Evolutionary conservation across 306 rosid genomes (phyloP).

Genomic region (Inga laurina): DNA sequence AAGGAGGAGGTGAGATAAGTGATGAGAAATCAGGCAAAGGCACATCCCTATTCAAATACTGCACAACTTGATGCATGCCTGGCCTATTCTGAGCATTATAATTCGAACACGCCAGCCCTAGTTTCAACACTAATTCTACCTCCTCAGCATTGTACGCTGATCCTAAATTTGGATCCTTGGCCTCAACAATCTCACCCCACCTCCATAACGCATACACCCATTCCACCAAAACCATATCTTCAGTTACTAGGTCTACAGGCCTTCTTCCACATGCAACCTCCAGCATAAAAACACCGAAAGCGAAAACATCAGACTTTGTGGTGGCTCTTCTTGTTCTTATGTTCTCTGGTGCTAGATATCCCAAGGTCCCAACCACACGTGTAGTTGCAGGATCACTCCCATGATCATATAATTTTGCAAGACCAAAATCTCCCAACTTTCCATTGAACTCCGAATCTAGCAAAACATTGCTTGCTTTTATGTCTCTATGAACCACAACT

Average conservation of each 20-base stretch:
- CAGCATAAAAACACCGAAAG: constrained; percentile 47
- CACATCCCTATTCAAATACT: neutral
- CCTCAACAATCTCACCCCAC: constrained; percentile 45
- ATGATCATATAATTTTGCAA: constrained; percentile 61
- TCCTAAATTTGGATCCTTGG: constrained; percentile 24
- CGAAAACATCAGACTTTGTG: constrained; percentile 7
- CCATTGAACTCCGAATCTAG: constrained; percentile 21
- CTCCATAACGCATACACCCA: constrained; percentile 50
- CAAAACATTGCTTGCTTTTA: neutral
- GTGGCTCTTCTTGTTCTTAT: constrained; percentile 55
- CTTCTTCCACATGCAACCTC: constrained; percentile 71
- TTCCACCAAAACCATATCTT: constrained; percentile 47
- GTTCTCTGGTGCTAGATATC: constrained; percentile 71
- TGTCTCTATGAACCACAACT: neutral
- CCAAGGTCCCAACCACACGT: constrained; percentile 66
- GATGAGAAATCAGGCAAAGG: neutral
- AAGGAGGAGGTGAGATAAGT: neutral
- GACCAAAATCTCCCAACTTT: constrained; percentile 73
- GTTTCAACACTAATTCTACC: neutral
- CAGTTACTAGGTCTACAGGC: constrained; percentile 42
- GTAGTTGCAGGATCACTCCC: constrained; percentile 66
- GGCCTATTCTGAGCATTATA: neutral
- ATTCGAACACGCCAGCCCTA: neutral
- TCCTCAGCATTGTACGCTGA: neutral
- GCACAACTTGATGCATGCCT: neutral